Base-by-base conservation (phyloP, 768 basidiomycete genomes). In the Gloeopeniophorella convolvens region DNA sequence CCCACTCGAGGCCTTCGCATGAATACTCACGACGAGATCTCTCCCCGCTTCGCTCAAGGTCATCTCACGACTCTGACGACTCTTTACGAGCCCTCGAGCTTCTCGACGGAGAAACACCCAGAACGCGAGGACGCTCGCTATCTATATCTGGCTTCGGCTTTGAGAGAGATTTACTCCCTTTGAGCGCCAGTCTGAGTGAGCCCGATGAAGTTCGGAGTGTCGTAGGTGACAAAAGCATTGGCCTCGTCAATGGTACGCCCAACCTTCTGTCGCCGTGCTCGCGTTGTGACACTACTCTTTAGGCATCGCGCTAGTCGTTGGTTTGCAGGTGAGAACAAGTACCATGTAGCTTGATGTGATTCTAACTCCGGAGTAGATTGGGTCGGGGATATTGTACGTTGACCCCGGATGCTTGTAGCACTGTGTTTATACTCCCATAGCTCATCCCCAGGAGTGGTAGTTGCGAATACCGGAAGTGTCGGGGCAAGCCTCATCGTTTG, bases 361-460 rank as follows among this genome's bases (percentile, higher is more conserved):
- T 30, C 51, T 24, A 35, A 39, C 18, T 52, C 5, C 5, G 13
- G n/a, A 9, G 37, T 54, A 87, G 83, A 88, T 91, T 66, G 92
- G 92, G 13, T 94, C 91, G 15, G 92, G 92, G 28, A 96, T 96
- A 51, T 96, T 95, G 89, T 91, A 62, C 57, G 84, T 63, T 16
- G n/a, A 16, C 21, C 13, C 28, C 27, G 3, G 40, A 13, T 24
- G 9, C 10, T 47, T 21, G 24, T 12, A 51, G 59, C 56, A 28
- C 16, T 36, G 43, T 23, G 30, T 31, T 51, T 28, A 39, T 30
- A 21, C 13, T 16, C n/a, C 13, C 32, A 16, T 50, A 92, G 89
- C 69, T 93, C 90, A 3, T 93, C 90, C 5, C 92, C 94, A 1
- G 95, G 95, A 2, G 81, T 97, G 23, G 83, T 97, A 2, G 81